phyloP scores from a whole-genome alignment of 495 filamentous ascomycete species.

The Neurospora sp. region DNA sequence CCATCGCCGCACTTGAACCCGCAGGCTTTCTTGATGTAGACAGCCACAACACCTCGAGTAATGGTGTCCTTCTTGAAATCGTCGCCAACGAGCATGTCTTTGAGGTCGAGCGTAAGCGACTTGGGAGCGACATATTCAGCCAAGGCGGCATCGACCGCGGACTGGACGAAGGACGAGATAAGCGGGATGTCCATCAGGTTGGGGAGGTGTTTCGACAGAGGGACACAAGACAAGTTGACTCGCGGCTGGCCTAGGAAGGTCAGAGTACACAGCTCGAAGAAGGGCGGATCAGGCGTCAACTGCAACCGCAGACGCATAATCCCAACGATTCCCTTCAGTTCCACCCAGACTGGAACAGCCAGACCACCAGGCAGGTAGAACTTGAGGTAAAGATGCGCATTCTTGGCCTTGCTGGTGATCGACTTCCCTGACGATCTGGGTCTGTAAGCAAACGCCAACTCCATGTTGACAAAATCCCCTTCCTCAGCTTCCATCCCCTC shows the following conservation, averaged over 20 bases:
- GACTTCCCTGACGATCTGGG: constrained; percentile 45
- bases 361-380: constrained; percentile 55
- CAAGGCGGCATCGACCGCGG: constrained; percentile 58
- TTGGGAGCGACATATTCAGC: constrained; percentile 66
- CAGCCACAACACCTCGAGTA: constrained; percentile 51
- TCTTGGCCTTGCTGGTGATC: constrained; percentile 50
- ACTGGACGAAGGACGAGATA: constrained; percentile 63
- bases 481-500: constrained; percentile 66
- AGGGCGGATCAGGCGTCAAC: constrained; percentile 61
- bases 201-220: constrained; percentile 52
- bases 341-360: constrained; percentile 60
- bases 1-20: constrained; percentile 60
- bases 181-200: constrained; percentile 65
- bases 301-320: constrained; percentile 56
- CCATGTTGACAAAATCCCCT: constrained; percentile 62
- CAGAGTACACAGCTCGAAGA: constrained; percentile 57
- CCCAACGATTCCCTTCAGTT: constrained; percentile 55
- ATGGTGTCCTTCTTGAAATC: constrained; percentile 66
- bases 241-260: constrained; percentile 70
- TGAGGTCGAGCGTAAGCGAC: constrained; percentile 58
- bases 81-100: constrained; percentile 64
- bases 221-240: constrained; percentile 57
- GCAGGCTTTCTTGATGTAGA: constrained; percentile 50
- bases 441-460: constrained; percentile 60
- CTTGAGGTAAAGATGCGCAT: constrained; percentile 57